Percentiles rank a stretch among this genome's conserved stretches.
Conservation (phyloP, 495 filamentous ascomycete species). For the Alectoria sarmentosa region DNA sequence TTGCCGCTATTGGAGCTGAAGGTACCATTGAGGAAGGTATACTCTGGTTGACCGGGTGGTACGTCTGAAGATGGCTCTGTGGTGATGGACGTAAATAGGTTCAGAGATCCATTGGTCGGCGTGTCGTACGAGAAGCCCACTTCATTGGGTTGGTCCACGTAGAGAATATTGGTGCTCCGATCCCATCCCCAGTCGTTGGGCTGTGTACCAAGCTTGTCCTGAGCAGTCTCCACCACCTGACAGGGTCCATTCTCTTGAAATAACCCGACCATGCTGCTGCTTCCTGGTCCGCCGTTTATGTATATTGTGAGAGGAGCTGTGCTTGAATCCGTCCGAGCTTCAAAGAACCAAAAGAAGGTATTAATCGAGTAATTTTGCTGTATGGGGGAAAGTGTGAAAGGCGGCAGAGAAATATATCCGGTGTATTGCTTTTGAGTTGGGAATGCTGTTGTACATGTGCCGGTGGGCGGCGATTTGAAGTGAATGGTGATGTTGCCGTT, state of each 20-base stretch:
- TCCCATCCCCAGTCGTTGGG: constrained; percentile 27
- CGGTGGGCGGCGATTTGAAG: constrained; percentile 50
- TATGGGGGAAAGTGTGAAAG: constrained; percentile 38
- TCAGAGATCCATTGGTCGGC: constrained; percentile 32
- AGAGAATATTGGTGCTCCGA: constrained; percentile 46
- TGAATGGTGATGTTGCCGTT: constrained; percentile 52
- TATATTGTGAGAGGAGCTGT: constrained; percentile 56
- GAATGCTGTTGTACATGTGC: constrained; percentile 49
- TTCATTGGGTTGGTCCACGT: constrained; percentile 53
- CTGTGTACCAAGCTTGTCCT: constrained; percentile 37
- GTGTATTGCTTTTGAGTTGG: constrained; percentile 46
- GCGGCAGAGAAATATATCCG: constrained; percentile 42
- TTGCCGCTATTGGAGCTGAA: constrained; percentile 48
- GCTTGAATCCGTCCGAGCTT: constrained; percentile 49
- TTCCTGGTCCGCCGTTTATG: constrained; percentile 49
- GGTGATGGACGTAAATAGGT: constrained; percentile 29
- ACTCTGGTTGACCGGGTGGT: constrained; percentile 31
- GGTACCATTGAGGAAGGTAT: constrained; percentile 54
- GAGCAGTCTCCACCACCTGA: constrained; percentile 52
- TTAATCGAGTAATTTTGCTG: constrained; percentile 58
- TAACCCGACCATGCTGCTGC: constrained; percentile 54
- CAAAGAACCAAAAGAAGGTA: constrained; percentile 77
- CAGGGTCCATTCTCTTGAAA: constrained; percentile 61
- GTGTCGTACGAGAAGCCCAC: constrained; percentile 53
- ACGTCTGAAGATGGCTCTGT: constrained; percentile 20